Base-by-base conservation (phyloP, 2,329 filamentous ascomycete species). In the Aspergillus japonicus region DNA sequence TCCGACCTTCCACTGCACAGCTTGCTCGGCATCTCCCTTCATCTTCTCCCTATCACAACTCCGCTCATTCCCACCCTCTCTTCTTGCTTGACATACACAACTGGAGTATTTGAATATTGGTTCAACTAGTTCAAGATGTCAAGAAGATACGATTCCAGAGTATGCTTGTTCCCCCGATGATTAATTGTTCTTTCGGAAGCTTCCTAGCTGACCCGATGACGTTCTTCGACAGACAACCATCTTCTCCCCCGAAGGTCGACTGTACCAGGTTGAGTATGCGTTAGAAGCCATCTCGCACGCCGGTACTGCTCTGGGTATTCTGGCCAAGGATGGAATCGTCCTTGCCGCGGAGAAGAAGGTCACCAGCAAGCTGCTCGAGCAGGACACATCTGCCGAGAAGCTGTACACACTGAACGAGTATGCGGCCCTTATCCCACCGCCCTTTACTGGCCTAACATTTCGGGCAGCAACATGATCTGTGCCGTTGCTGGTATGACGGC, bases 321-420 rank as follows among this genome's bases (percentile, higher is more conserved):
- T 99, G 67, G 95, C 96, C 67, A 93, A 96, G 80, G 95, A 99
- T 86, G 95, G 95, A 71, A 99, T 99, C 74, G 95, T 99, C 62
- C 87, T 99, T 59, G 95, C 96, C 58, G 95, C 96, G 49, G 95
- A 99, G 86, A 88, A 95, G 77, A 99, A 99, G 83, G 95, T 99
- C 71, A 99, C 95, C 63, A 98, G 95, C 81, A 99, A 99, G 87
- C 85, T 99, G 75, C 81, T 99, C 75, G 95, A 99, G 85, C 96
- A 99, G 82, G 95, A 99, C 81, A 99, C 96, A 66, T 98, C 95
- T 57, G 96, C 95, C 54, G 95, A 99, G 88, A 99, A 99, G 88
- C 91, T 99, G 69, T 99, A 99, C 81, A 97, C 96, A 72, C 83
- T 99, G 71, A 99, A 99, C 71, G 95, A 99, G 94, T 97, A 83